Base-by-base conservation (phyloP, 2,329 filamentous ascomycete species). In the Diaporthe nobilis region DNA sequence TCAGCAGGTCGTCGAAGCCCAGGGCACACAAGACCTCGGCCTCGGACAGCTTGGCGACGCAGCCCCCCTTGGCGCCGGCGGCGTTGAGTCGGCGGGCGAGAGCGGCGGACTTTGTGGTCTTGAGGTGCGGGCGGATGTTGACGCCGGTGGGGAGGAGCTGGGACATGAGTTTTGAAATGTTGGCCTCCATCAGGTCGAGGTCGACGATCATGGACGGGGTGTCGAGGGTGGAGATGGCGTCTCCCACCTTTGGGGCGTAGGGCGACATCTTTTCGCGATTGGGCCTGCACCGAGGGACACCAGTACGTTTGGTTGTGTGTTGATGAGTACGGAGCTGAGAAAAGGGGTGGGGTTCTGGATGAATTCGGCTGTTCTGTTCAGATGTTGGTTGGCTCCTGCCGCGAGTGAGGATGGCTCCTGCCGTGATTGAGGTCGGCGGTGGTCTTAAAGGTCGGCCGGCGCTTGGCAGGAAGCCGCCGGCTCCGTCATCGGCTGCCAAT, bases 151-250 rank as follows among this genome's bases (percentile, higher is more conserved):
- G 87, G 0, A 87, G 82, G 0, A 90, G 85, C 10, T 81, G 82
- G 17, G 79, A 78, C 80, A 89, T 85, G 15, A 90, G 83, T 47
- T 86, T 87, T 15, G 82, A 77, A 77, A 90, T 87, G 80, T 90
- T 90, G 77, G 81, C 77, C 75, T 90, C 87, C 86, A 89, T 88
- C 5, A 88, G 80, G 74, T 87, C 85, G 13, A 90, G 84, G 71
- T 90, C 86, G 61, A 89, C 88, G 60, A 90, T 85, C 88, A 90
- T 90, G 71, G 88, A 89, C 1, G 88, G 89, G 0, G 89, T 90
- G 79, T 90, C 89, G 58, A 90, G 87, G 74, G 79, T 80, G 5
- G 82, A 81, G 78, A 89, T 76, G 17, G 76, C 75, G 77, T 87
- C 85, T 67, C 87, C 87, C 61, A 87, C 77, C 77, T 84, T 81